Conservation (phyloP, 1,139 yeast species). For the Nematodospora anomalae region DNA sequence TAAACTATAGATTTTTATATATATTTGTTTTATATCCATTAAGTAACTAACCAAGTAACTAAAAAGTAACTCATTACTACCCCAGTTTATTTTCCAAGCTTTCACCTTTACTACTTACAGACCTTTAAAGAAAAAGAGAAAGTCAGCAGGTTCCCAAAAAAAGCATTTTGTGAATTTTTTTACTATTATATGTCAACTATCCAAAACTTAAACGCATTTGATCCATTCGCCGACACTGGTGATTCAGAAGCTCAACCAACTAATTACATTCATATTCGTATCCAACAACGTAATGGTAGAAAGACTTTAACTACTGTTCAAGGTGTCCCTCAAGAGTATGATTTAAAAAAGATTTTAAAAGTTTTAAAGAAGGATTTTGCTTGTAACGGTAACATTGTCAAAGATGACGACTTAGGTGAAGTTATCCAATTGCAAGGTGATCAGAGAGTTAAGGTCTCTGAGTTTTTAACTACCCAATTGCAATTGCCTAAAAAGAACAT, state of each 20-base stretch:
- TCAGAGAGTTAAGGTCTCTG: conserved; percentile 95
- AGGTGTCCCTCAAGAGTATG: conserved; percentile 95
- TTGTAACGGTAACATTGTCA: conserved; percentile 97
- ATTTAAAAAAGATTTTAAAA: conserved; percentile 87
- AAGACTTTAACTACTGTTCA: conserved; percentile 98
- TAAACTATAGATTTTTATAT: no score
- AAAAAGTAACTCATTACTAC: no score
- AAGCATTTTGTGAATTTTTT: conserved; percentile 2
- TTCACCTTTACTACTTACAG: no score
- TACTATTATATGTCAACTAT: conserved; percentile 69
- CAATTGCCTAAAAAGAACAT: conserved; percentile 93
- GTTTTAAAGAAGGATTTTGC: conserved; percentile 97
- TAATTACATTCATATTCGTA: conserved; percentile 96
- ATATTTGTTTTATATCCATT: no score
- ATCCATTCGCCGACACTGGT: conserved; percentile 99
- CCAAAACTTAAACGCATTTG: conserved; percentile 96
- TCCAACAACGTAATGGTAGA: conserved; percentile 99
- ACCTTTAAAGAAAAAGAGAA: no score
- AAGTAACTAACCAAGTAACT: no score
- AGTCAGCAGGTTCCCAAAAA: not conserved
- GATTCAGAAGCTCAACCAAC: conserved; percentile 97
- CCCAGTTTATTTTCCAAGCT: no score
- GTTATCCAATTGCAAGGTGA: conserved; percentile 98
- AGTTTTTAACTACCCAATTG: conserved; percentile 83
- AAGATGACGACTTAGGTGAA: conserved; percentile 94